Evolutionary conservation across 169 alveolate genomes (phyloP).

Genomic region (Plasmodium reichenowi): DNA sequence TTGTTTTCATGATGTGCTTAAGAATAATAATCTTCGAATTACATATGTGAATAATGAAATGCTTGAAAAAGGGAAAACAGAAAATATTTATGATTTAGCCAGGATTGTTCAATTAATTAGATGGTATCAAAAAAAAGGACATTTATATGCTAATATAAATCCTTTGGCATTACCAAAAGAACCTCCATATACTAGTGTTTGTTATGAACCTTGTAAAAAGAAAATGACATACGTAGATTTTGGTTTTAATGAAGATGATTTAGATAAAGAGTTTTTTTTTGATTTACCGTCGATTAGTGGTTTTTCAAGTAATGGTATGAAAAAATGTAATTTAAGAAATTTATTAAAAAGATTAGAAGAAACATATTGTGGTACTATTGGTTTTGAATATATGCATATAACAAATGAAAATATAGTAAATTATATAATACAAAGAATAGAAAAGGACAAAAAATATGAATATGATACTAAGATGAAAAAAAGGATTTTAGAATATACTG

Average conservation of each 20-base stretch:
- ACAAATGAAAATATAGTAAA: conserved; percentile 77
- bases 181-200: conserved; percentile 81
- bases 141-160: conserved; percentile 78
- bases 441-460: conserved; percentile 67
- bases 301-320: conserved; percentile 28
- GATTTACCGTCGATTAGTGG: conserved; percentile 74
- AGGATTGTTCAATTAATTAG: conserved; percentile 79
- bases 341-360: conserved; percentile 74
- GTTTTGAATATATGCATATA: conserved; percentile 82
- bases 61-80: conserved; percentile 57
- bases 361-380: conserved; percentile 82
- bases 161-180: conserved; percentile 83
- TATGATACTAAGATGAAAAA: conserved; percentile 63
- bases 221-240: conserved; percentile 48
- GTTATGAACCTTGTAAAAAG: conserved; percentile 19
- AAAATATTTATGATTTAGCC: conserved; percentile 63
- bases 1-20: neutral
- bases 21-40: neutral
- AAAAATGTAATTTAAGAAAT: conserved; percentile 70
- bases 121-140: conserved; percentile 83
- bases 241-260: conserved; percentile 59
- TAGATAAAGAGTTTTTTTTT: conserved; percentile 53
- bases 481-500: conserved; percentile 70
- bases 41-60: conserved; percentile 62
- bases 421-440: conserved; percentile 81